phyloP scores from a whole-genome alignment of 1,284 basidiomycete genomes.

The Sanghuangporus weigelae region DNA sequence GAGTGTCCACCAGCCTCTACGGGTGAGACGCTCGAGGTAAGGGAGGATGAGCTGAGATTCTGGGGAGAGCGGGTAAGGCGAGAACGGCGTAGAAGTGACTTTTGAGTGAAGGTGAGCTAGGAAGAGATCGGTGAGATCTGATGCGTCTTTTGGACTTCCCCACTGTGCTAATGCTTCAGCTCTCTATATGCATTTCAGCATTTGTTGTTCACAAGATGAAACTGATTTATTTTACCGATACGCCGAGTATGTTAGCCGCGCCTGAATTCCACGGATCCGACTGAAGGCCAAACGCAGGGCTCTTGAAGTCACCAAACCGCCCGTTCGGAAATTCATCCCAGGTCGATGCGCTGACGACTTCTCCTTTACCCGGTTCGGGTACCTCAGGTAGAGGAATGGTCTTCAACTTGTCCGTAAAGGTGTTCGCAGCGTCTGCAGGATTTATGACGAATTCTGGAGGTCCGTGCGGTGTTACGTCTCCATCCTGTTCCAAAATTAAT shows the following conservation, averaged over 20 bases:
- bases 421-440: constrained; percentile 53
- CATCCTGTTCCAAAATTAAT: constrained; percentile 8
- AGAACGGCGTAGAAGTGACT: constrained; percentile 84
- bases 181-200: constrained; percentile 38
- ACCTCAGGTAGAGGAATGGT: constrained; percentile 35
- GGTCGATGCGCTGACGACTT: constrained; percentile 66
- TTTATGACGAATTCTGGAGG: constrained; percentile 45
- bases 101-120: constrained; percentile 70
- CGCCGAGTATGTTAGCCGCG: constrained; percentile 42
- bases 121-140: constrained; percentile 80
- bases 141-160: constrained; percentile 68
- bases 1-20: constrained; percentile 88
- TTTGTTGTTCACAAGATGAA: background rate
- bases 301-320: constrained; percentile 96
- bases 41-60: constrained; percentile 84
- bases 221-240: constrained; percentile 40
- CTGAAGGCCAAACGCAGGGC: constrained; percentile 87
- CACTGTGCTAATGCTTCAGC: constrained; percentile 70
- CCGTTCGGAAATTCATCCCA: constrained; percentile 99
- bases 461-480: constrained; percentile 24
- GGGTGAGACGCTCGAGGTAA: constrained; percentile 74
- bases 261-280: constrained; percentile 51
- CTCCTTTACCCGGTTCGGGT: constrained; percentile 59
- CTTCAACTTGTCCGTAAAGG: constrained; percentile 45
- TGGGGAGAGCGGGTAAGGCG: constrained; percentile 74